Conservation (phyloP, 768 basidiomycete species). For the Agrocybe pediades region DNA sequence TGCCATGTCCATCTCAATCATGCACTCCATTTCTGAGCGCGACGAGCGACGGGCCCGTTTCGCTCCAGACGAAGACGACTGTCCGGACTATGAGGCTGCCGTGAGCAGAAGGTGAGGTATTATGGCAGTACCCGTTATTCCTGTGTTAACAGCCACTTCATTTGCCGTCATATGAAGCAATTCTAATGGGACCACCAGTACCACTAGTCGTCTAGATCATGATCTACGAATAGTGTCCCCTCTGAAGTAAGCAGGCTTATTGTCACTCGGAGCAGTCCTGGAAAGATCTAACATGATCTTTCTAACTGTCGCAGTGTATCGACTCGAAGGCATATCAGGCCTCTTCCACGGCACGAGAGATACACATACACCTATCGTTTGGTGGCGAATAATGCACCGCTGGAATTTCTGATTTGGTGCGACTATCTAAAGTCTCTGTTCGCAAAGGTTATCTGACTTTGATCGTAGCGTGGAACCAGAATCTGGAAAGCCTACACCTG, state of each 20-base stretch:
- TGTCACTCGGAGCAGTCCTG: background rate
- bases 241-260: constrained; percentile 21
- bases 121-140: constrained; percentile 9
- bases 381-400: constrained; percentile 39
- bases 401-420: constrained; percentile 59
- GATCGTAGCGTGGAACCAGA: constrained; percentile 44
- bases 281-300: constrained; percentile 10
- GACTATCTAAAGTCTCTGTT: background rate
- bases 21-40: constrained; percentile 19
- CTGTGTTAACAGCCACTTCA: constrained; percentile 13
- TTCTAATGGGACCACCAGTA: constrained; percentile 26
- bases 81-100: constrained; percentile 41
- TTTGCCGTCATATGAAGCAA: constrained; percentile 20
- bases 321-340: constrained; percentile 19
- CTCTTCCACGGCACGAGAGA: constrained; percentile 37
- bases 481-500: constrained; percentile 38
- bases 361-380: constrained; percentile 58
- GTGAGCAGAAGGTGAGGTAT: constrained; percentile 39
- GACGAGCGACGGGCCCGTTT: constrained; percentile 14
- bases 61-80: constrained; percentile 30
- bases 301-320: constrained; percentile 14
- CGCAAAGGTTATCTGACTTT: background rate
- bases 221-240: constrained; percentile 17
- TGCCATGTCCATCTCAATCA: constrained; percentile 27
- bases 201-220: constrained; percentile 15